These are phyloP conservation scores for Helianthus annuus DNA, from an alignment of 129 eudicot species.

Conservation along the genomic window DNA sequence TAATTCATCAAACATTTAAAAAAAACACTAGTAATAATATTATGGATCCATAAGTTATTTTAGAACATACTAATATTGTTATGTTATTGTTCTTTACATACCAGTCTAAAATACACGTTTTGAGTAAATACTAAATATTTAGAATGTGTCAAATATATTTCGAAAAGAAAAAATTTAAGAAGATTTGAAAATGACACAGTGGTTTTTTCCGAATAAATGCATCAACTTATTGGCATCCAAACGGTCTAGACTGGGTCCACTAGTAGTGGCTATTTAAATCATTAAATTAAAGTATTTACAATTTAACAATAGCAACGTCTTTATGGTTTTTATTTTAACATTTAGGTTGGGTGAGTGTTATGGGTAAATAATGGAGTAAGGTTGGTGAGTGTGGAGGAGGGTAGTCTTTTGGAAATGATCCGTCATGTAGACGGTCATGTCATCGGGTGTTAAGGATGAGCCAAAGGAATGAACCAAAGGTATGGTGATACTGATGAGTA, in stretches of 20 bases:
- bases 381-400: too few species aligned
- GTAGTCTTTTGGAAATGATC: too few species aligned
- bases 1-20: too few species aligned
- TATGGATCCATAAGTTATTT: too few species aligned
- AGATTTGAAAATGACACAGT: neutral
- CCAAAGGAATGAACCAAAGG: too few species aligned
- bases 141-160: neutral
- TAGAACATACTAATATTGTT: too few species aligned
- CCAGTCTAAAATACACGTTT: neutral
- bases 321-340: neutral
- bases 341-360: too few species aligned
- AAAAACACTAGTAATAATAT: too few species aligned
- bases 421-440: too few species aligned
- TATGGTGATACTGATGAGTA: too few species aligned
- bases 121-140: neutral
- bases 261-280: neutral
- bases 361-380: too few species aligned
- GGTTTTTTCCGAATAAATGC: neutral
- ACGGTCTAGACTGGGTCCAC: neutral
- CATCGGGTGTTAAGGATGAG: too few species aligned
- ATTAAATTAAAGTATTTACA: neutral
- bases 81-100: neutral
- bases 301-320: neutral
- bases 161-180: neutral
- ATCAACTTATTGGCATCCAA: slow-evolving; percentile 3